phyloP scores from a whole-genome alignment of 805 yeast genomes.

The Zygosaccharomyces siamensis region DNA sequence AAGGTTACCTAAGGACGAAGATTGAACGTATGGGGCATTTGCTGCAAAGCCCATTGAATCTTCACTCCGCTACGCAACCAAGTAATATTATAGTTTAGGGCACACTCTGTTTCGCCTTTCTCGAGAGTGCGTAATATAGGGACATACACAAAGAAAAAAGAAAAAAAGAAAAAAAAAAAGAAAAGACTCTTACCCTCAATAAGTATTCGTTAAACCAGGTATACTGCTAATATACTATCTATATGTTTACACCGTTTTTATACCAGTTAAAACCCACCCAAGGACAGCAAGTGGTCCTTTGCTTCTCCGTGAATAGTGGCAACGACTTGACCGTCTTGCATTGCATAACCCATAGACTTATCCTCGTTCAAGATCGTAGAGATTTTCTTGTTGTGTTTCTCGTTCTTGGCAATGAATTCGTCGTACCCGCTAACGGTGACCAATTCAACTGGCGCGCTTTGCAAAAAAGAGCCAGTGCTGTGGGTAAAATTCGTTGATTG shows the following conservation, averaged over 20 bases:
- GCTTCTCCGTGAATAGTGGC: slow-evolving; percentile 41
- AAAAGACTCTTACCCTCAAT: neutral
- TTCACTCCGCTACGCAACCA: slow-evolving; percentile 26
- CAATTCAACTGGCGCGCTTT: slow-evolving; percentile 38
- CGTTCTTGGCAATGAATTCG: slow-evolving; percentile 37
- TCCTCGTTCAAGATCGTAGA: slow-evolving; percentile 38
- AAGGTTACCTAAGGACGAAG: slow-evolving; percentile 89
- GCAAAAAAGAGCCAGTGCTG: slow-evolving; percentile 32
- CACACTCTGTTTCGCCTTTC: neutral
- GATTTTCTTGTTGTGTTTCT: slow-evolving; percentile 28
- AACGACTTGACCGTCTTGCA: slow-evolving; percentile 34
- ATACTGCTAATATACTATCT: neutral
- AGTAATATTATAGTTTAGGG: slow-evolving; percentile 3
- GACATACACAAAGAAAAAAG: neutral
- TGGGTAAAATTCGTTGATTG: slow-evolving; percentile 24
- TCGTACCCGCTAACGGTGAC: slow-evolving; percentile 39
- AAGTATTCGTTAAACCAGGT: neutral
- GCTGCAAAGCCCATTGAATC: slow-evolving; percentile 44
- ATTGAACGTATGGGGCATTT: slow-evolving; percentile 97
- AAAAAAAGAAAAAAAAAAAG: neutral
- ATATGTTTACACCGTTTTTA: neutral
- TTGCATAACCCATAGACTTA: slow-evolving; percentile 35
- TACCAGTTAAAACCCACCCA: slow-evolving; percentile 13
- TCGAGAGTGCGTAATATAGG: neutral
- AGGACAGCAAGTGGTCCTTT: slow-evolving; percentile 28